Evolutionary conservation across 768 basidiomycete genomes (phyloP), one percentile per base, ranked within the genome.

Genomic region (Sutorius australiensis): DNA sequence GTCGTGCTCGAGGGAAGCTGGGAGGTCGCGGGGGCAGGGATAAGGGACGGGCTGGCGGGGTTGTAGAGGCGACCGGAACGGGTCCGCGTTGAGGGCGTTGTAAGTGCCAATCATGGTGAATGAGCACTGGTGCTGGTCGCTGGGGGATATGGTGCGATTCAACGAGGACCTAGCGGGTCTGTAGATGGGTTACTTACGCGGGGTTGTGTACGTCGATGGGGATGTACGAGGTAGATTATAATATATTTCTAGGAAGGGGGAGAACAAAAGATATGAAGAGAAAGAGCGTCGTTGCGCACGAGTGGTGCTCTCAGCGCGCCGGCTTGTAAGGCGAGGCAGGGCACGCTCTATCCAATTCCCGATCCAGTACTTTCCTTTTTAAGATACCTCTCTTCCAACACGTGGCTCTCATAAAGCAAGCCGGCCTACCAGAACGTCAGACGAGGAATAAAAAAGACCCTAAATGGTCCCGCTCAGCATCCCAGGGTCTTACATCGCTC

Each of bases 281-380:
- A 50, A 30, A 50, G 57, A 56, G 54, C 43, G 64, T 65, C 50
- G 58, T 43, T 44, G 56, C 43, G 63, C 46, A 38, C 19, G 50
- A 54, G 54, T 56, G 50, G 58, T 57, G 58, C 47, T 54, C 51
- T 59, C 55, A 63, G 59, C 61, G 66, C 66, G 58, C 64, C 65
- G 65, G 64, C 53, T 58, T 63, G 59, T 42, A 51, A 61, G 66
- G 66, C 59, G 67, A 68, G 66, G 66, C 66, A 67, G 66, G 66
- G 67, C 66, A 68, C 55, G 61, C 64, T 50, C 61, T 57, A 53
- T 61, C 63, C 59, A 51, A 54, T 64, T 61, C 66, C 66, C 66
- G 66, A 66, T 67, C 61, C 54, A 56, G 60, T 51, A 52, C 39
- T 5, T 16, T 1, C 64, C 60, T 51, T 44, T 56, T 68, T 45